Percentiles rank a stretch among this genome's conserved stretches.
These are phyloP conservation scores for Boletus pseudo-olivaceus DNA, from an alignment of 768 basidiomycete genomes.

Conservation along the genomic window DNA sequence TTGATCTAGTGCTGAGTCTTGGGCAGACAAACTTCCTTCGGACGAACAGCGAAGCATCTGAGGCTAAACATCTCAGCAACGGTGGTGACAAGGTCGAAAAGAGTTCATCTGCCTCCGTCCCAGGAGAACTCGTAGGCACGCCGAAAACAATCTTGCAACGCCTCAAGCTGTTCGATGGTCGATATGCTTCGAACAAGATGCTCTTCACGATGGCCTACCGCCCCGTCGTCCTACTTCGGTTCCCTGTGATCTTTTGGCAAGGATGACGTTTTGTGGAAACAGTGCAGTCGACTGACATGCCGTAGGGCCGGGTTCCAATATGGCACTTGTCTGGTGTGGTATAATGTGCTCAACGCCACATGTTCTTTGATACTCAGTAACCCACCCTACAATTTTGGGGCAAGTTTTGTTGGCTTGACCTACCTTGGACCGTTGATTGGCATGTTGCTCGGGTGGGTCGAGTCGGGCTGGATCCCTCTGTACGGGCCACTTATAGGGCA, in stretches of 20 bases:
- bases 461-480: not conserved
- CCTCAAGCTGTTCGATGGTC: slow-evolving; percentile 11
- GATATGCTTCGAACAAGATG: slow-evolving; percentile 19
- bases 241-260: slow-evolving; percentile 21
- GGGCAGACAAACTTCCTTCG: slow-evolving; percentile 17
- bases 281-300: not conserved
- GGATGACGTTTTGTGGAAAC: not conserved
- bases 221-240: slow-evolving; percentile 16
- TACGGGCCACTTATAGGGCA: not conserved
- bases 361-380: slow-evolving; percentile 18
- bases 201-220: slow-evolving; percentile 19
- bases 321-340: slow-evolving; percentile 21
- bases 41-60: slow-evolving; percentile 15
- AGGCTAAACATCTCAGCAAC: not conserved
- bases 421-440: slow-evolving; percentile 22
- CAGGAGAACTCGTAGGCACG: slow-evolving; percentile 10
- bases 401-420: slow-evolving; percentile 19
- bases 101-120: slow-evolving; percentile 3
- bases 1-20: not conserved
- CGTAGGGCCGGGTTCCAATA: slow-evolving; percentile 22
- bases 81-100: slow-evolving; percentile 8
- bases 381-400: slow-evolving; percentile 21
- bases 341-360: slow-evolving; percentile 23
- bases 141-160: slow-evolving; percentile 13
- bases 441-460: slow-evolving; percentile 16